Base-by-base conservation (phyloP, 176 grass and related monocot species). In the Oryza australiensis region DNA sequence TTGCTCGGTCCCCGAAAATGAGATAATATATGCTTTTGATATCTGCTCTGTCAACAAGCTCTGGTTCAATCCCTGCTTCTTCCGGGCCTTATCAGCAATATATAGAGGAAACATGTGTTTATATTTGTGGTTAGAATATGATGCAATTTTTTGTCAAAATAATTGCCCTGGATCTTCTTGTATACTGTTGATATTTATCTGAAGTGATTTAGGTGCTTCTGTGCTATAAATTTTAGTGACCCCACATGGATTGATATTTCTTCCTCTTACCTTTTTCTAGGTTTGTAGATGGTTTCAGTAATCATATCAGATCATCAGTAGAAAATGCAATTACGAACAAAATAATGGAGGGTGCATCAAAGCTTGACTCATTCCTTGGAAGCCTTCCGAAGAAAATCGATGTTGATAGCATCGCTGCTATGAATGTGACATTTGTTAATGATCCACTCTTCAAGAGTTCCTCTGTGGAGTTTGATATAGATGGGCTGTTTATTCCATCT, bases 401-500 rank as follows among this genome's bases (percentile, higher is more conserved):
- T 86, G 80, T 94, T 81, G 88, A 91, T 78, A 89, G 76, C 42
- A 73, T 90, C 23, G 76, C 84, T 86, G 85, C 86, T 70, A 86
- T 98, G 87, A 98, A 95, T 40, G 90, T 95, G 26, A 91, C 90
- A 81, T 91, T 94, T 98, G 84, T 89, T 71, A 91, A 86, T 75
- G 92, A 93, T 71, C 95, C 92, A 60, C 23, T 88, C 24, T 89
- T 98, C 81, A 90, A 48, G 79, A 95, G 75, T 46, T 94, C 92
- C 9, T 93, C 95, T 59, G 72, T 94, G 34, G 90, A 98, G 79
- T 94, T 98, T 84, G 86, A 93, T 91, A 98, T 98, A 60, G 90
- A 94, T 74, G 95, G 95, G 33, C 82, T 95, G 73, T 94, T 98
- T 85, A 72, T 94, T 75, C 83, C 86, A 64, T 89, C 79, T 59